phyloP scores from a whole-genome alignment of 768 basidiomycete genomes.

The Phlebiopsis gigantea region DNA sequence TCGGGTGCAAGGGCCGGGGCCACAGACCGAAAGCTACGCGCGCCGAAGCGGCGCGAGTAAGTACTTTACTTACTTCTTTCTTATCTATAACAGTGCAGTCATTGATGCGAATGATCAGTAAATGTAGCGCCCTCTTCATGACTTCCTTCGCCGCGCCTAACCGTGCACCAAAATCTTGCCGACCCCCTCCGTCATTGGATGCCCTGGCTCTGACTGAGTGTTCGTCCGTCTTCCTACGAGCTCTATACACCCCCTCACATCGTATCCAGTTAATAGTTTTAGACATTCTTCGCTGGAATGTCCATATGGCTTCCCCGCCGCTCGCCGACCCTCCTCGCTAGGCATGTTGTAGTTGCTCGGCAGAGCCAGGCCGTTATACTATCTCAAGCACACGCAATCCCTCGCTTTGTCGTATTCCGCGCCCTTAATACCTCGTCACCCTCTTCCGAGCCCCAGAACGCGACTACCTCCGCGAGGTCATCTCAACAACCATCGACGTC shows the following conservation, averaged over 20 bases:
- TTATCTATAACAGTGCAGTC: no score
- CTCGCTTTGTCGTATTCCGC: constrained; percentile 16
- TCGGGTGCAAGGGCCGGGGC: no score
- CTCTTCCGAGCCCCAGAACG: constrained; percentile 14
- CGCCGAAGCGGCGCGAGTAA: no score
- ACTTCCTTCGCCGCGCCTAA: not conserved
- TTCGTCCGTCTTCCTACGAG: not conserved
- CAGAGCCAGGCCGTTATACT: constrained; percentile 7
- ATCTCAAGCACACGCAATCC: constrained; percentile 2
- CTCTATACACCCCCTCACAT: not conserved
- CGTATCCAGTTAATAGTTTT: not conserved
- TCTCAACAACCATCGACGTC: constrained; percentile 14
- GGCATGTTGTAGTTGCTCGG: constrained; percentile 15
- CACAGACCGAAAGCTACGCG: no score
- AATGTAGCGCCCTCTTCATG: not conserved
- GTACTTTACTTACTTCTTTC: no score
- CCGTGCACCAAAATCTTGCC: constrained; percentile 6
- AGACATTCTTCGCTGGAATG: constrained; percentile 36
- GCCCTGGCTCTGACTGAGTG: not conserved
- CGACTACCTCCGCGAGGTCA: constrained; percentile 7
- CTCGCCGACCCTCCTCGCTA: constrained; percentile 24
- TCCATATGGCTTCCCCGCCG: constrained; percentile 73
- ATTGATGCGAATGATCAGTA: no score
- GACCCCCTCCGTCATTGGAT: constrained; percentile 5
- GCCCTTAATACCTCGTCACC: constrained; percentile 33